Conservation (phyloP, 1,284 basidiomycete genomes). For the Erythrobasidium hasegawianum region DNA sequence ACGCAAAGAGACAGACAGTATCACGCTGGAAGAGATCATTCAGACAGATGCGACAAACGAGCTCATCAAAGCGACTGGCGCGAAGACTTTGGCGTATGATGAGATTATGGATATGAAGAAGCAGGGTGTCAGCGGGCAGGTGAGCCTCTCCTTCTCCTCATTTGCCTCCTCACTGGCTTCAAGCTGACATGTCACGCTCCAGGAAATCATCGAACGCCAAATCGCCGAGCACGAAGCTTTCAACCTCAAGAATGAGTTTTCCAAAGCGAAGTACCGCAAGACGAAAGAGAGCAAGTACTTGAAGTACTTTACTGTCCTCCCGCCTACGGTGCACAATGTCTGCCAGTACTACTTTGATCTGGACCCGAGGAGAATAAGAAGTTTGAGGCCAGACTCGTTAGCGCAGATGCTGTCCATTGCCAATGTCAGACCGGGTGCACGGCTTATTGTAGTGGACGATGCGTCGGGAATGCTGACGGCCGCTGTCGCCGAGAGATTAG, state of each 20-base stretch:
- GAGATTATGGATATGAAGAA: slow-evolving; percentile 57
- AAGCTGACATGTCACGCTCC: slow-evolving; percentile 36
- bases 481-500: slow-evolving; percentile 77
- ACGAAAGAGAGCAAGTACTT: slow-evolving; percentile 91
- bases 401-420: slow-evolving; percentile 80
- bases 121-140: slow-evolving; percentile 68
- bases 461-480: slow-evolving; percentile 85
- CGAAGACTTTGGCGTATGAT: slow-evolving; percentile 52
- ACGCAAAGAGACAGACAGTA: background rate
- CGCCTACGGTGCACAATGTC: slow-evolving; percentile 77
- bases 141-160: too few species aligned
- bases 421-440: slow-evolving; percentile 80
- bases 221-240: slow-evolving; percentile 87
- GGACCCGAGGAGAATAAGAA: slow-evolving; percentile 71
- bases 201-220: slow-evolving; percentile 90
- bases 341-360: slow-evolving; percentile 78
- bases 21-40: slow-evolving; percentile 46
- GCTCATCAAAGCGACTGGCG: slow-evolving; percentile 67
- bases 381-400: slow-evolving; percentile 81
- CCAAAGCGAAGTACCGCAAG: slow-evolving; percentile 93
- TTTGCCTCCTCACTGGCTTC: too few species aligned
- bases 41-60: slow-evolving; percentile 85
- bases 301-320: slow-evolving; percentile 80
- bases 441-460: slow-evolving; percentile 87
- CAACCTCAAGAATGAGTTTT: slow-evolving; percentile 88